Conservation (phyloP, 2,329 filamentous ascomycete genomes). For the Arthroderma uncinatum region DNA sequence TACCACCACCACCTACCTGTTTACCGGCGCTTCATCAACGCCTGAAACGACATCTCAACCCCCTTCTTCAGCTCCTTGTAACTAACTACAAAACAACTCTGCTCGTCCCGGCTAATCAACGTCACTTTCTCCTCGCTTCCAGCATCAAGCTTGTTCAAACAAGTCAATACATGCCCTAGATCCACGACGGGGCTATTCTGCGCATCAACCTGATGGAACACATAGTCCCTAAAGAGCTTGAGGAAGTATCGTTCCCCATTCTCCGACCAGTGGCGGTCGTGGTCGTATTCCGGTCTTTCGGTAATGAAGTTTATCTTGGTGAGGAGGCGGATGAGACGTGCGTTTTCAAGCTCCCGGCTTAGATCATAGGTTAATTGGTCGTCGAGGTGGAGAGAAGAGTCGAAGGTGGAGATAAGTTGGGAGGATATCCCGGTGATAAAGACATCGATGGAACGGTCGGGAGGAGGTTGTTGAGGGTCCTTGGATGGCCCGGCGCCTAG, state of each 20-base stretch:
- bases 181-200: conserved; percentile 75
- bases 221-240: conserved; percentile 91
- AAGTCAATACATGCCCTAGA: conserved; percentile 74
- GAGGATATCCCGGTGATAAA: conserved; percentile 68
- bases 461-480: conserved; percentile 20
- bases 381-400: conserved; percentile 65
- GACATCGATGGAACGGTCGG: conserved; percentile 55
- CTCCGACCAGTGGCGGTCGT: conserved; percentile 73
- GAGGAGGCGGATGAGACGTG: conserved; percentile 64
- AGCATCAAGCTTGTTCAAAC: conserved; percentile 84
- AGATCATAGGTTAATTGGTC: conserved; percentile 65
- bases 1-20: neutral
- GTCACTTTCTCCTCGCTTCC: conserved; percentile 78
- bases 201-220: conserved; percentile 89
- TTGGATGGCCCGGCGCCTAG: conserved; percentile 50
- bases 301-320: conserved; percentile 81
- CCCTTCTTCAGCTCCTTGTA: conserved; percentile 75
- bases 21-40: conserved; percentile 36
- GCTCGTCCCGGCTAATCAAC: conserved; percentile 78
- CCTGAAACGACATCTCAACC: conserved; percentile 50
- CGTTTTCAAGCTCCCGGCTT: conserved; percentile 77
- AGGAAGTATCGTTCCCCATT: conserved; percentile 85
- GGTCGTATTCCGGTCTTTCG: conserved; percentile 75
- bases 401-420: conserved; percentile 63
- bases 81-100: conserved; percentile 75